These are phyloP conservation scores for Nadsonia commutata DNA, from an alignment of 1,139 yeast species.

Conservation along the genomic window DNA sequence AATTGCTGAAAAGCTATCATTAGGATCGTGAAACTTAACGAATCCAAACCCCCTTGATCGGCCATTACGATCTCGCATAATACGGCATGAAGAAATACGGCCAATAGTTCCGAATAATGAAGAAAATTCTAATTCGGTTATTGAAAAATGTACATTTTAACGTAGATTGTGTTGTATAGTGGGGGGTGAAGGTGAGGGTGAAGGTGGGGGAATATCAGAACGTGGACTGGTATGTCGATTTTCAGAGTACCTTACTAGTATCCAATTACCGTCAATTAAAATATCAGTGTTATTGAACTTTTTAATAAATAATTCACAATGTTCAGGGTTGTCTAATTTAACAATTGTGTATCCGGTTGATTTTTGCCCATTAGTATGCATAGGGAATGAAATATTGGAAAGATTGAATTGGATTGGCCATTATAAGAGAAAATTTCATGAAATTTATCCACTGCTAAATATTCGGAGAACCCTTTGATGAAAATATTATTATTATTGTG, in stretches of 20 bases:
- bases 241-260: not conserved
- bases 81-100: conserved; percentile 74
- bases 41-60: conserved; percentile 89
- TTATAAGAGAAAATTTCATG: not conserved
- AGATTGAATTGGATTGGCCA: not conserved
- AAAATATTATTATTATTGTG: no score
- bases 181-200: no score
- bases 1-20: not conserved
- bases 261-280: not conserved
- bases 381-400: not conserved
- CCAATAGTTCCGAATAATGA: no score
- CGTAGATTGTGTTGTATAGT: no score
- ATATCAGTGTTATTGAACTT: not conserved
- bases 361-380: not conserved
- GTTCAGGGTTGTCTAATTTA: not conserved
- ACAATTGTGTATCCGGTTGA: not conserved
- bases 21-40: conserved; percentile 25
- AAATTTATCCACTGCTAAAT: not conserved
- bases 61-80: conserved; percentile 78
- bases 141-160: no score
- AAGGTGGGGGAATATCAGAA: no score
- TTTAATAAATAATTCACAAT: not conserved
- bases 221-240: no score
- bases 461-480: not conserved
- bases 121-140: no score